phyloP scores from a whole-genome alignment of 1,284 basidiomycete species.

The Fomes fomentarius region DNA sequence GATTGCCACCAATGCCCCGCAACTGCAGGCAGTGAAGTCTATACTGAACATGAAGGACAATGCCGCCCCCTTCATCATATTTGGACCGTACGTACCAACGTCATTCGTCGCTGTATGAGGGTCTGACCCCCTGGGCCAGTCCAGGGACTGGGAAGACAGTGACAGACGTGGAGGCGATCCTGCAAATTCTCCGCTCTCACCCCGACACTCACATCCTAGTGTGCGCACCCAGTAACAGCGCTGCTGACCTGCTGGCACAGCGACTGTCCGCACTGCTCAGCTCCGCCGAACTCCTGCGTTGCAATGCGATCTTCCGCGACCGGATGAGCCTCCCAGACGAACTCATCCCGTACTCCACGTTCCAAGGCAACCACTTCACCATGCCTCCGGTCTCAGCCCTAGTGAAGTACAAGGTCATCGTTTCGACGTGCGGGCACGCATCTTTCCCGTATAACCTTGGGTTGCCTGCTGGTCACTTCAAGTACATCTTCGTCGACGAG shows the following conservation, averaged over 20 bases:
- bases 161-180: slow-evolving; percentile 69
- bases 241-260: slow-evolving; percentile 61
- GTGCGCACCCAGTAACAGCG: slow-evolving; percentile 67
- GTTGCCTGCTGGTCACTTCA: slow-evolving; percentile 58
- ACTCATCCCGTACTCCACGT: slow-evolving; percentile 46
- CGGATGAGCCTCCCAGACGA: slow-evolving; percentile 47
- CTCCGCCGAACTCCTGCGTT: slow-evolving; percentile 53
- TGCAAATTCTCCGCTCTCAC: slow-evolving; percentile 51
- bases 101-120: background rate
- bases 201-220: slow-evolving; percentile 55
- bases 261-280: slow-evolving; percentile 47
- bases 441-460: slow-evolving; percentile 59
- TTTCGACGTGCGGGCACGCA: slow-evolving; percentile 64
- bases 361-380: slow-evolving; percentile 46
- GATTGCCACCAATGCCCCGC: slow-evolving; percentile 52
- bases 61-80: slow-evolving; percentile 61
- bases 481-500: slow-evolving; percentile 67
- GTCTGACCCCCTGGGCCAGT: slow-evolving; percentile 36
- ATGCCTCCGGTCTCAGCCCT: slow-evolving; percentile 48
- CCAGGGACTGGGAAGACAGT: slow-evolving; percentile 74
- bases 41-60: slow-evolving; percentile 50
- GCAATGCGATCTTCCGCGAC: slow-evolving; percentile 63
- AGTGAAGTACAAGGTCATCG: slow-evolving; percentile 54
- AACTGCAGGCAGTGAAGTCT: slow-evolving; percentile 55
- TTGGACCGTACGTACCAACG: slow-evolving; percentile 67